Conservation (phyloP, 768 basidiomycete genomes). For the Aureoboletus auriporus region DNA sequence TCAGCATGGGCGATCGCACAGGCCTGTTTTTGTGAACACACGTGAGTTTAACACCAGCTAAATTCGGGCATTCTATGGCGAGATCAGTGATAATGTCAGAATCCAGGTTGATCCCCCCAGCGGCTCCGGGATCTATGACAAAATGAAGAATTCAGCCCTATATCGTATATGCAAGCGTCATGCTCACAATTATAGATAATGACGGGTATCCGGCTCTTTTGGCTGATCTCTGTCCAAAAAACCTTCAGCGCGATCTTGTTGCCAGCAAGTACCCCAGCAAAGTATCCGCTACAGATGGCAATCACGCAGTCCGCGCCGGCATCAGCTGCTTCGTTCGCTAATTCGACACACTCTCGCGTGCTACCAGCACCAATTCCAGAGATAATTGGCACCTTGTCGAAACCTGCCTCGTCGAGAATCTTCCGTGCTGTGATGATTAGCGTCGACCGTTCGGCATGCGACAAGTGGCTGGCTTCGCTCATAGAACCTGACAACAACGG, state of each 20-base stretch:
- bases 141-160: not conserved
- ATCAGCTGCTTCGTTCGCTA: slow-evolving; percentile 71
- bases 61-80: slow-evolving; percentile 70
- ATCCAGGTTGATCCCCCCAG: slow-evolving; percentile 88
- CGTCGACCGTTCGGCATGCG: slow-evolving; percentile 60
- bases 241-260: slow-evolving; percentile 69
- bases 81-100: slow-evolving; percentile 83
- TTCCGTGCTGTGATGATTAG: slow-evolving; percentile 66
- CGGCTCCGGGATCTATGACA: slow-evolving; percentile 74
- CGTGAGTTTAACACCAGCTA: slow-evolving; percentile 88
- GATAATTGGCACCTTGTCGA: slow-evolving; percentile 61
- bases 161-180: not conserved
- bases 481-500: slow-evolving; percentile 78
- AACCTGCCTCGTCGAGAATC: slow-evolving; percentile 64
- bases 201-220: slow-evolving; percentile 81
- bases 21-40: slow-evolving; percentile 34
- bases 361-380: slow-evolving; percentile 82
- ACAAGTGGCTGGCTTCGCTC: slow-evolving; percentile 79
- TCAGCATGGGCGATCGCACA: slow-evolving; percentile 1
- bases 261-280: slow-evolving; percentile 64
- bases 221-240: slow-evolving; percentile 73
- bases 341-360: slow-evolving; percentile 76
- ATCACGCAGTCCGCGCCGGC: slow-evolving; percentile 87
- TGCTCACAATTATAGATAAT: slow-evolving; percentile 82
- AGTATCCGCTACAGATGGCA: slow-evolving; percentile 86